Evolutionary conservation across 495 filamentous ascomycete species (phyloP).

Genomic region (Neurospora sp.): DNA sequence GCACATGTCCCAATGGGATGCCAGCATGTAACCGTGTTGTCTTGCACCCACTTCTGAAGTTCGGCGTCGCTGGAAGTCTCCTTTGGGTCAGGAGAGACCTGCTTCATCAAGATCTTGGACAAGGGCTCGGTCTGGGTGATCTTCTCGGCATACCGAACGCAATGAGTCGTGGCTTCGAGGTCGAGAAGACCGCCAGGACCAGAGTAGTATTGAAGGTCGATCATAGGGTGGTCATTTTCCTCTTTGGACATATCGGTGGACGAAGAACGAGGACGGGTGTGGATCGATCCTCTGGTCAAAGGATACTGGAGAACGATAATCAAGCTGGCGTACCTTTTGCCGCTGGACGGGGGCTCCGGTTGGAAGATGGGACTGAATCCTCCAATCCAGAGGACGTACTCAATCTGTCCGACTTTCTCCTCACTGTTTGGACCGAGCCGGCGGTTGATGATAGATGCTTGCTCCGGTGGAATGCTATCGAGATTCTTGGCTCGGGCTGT

Average conservation of each 20-base stretch:
- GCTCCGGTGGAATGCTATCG: slow-evolving; percentile 3
- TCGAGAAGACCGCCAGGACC: slow-evolving; percentile 33
- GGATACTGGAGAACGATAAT: slow-evolving; percentile 46
- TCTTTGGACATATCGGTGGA: not conserved
- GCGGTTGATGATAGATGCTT: slow-evolving; percentile 14
- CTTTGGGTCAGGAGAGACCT: slow-evolving; percentile 27
- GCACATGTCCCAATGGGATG: slow-evolving; percentile 45
- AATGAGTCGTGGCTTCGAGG: slow-evolving; percentile 29
- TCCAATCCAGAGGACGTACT: slow-evolving; percentile 41
- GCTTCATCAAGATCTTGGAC: slow-evolving; percentile 25
- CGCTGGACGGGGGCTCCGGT: slow-evolving; percentile 14
- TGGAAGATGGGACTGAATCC: slow-evolving; percentile 38
- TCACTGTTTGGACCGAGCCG: slow-evolving; percentile 21
- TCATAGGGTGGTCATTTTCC: slow-evolving; percentile 4
- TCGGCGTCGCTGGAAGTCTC: slow-evolving; percentile 21
- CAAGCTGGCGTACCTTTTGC: slow-evolving; percentile 43
- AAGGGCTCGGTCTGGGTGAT: slow-evolving; percentile 35
- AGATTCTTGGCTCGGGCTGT: not conserved
- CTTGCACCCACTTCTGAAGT: slow-evolving; percentile 28
- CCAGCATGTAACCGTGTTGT: slow-evolving; percentile 34
- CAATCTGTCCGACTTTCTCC: slow-evolving; percentile 35
- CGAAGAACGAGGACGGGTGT: slow-evolving; percentile 23
- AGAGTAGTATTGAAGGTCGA: slow-evolving; percentile 37
- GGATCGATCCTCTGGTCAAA: slow-evolving; percentile 38
- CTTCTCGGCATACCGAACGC: slow-evolving; percentile 31